A percentile compares a stretch with the other conserved stretches of the same genome.
Evolutionary conservation across 805 yeast genomes (phyloP).

Genomic region (Saccharomycopsis oosterbeekiorum): DNA sequence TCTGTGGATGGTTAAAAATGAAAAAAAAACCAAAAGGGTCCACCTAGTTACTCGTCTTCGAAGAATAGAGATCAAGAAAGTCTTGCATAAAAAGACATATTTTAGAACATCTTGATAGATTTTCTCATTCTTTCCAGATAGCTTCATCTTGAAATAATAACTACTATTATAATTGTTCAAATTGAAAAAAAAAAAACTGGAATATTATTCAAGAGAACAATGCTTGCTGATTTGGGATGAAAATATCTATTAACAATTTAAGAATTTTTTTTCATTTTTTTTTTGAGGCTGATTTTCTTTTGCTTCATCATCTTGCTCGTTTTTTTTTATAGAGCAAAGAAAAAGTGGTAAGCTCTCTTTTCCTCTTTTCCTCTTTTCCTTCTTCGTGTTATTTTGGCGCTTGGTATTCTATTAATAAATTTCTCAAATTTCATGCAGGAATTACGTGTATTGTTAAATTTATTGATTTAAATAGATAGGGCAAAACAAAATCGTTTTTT

Average conservation of each 20-base stretch:
- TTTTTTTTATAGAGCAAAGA: constrained; percentile 1
- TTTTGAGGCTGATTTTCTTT: not conserved
- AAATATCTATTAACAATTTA: not conserved
- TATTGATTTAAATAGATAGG: too few relatives aligned
- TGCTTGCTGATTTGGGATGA: not conserved
- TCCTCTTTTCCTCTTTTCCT: not conserved
- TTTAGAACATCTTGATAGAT: not conserved
- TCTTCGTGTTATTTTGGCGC: not conserved
- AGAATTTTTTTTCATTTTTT: not conserved
- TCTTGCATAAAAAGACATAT: not conserved
- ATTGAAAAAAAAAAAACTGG: not conserved
- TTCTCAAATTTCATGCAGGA: not conserved
- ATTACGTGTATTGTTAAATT: not conserved
- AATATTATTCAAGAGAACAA: not conserved
- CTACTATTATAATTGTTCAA: not conserved
- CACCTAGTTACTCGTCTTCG: constrained; percentile 4
- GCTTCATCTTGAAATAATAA: not conserved
- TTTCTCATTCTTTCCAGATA: not conserved
- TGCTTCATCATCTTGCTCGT: not conserved
- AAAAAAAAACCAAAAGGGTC: not conserved
- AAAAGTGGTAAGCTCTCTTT: not conserved
- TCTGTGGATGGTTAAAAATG: not conserved
- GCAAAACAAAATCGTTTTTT: not conserved
- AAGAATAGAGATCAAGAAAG: not conserved
- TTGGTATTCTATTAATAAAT: not conserved